Evolutionary conservation across 768 basidiomycete species (phyloP), one percentile per base, ranked within the genome.

Genomic region (Nidularia sp.): DNA sequence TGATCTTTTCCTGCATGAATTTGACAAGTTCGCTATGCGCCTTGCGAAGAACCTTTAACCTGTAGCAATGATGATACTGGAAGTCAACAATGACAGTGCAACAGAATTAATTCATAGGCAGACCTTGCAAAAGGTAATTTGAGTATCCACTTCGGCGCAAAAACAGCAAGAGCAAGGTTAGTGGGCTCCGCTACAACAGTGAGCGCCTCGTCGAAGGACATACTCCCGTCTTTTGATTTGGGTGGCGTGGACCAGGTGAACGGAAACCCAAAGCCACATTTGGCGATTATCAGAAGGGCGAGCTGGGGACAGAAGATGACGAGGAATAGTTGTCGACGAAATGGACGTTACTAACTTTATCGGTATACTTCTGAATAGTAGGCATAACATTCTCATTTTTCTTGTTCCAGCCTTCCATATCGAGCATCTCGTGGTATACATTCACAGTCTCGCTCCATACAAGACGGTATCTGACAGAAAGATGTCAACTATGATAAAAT

Each of bases 361-460:
- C 55, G 4, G 62, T 56, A 42, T 63, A 31, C 31, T 48, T 47
- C 31, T 64, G 64, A 6, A 65, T 39, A 36, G 34, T 54, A 15
- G 57, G 59, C 8, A 61, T 49, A 4, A 35, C 42, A 4, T 58
- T 47, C 42, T 42, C 41, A 9, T 58, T 50, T 25, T 54, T 50
- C 13, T 51, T 47, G 9, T 51, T 43, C 62, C 68, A 66, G 5
- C 62, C 55, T 47, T 68, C 63, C 6, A 52, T 50, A 9, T 44
- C 44, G 25, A 67, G 52, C 66, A 70, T 67, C 39, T 67, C 60
- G 7, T 60, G 50, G 46, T 66, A 65, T 15, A 64, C 57, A 29
- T 53, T 29, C 13, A 60, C 32, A 6, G 63, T 64, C 39, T 64
- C 54, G 6, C 58, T 42, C 64, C 67, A 68, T 2, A 71, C 71